Evolutionary conservation across 2,329 filamentous ascomycete genomes (phyloP), one percentile per base, ranked within the genome.

Genomic region (Rhinocladiella similis): DNA sequence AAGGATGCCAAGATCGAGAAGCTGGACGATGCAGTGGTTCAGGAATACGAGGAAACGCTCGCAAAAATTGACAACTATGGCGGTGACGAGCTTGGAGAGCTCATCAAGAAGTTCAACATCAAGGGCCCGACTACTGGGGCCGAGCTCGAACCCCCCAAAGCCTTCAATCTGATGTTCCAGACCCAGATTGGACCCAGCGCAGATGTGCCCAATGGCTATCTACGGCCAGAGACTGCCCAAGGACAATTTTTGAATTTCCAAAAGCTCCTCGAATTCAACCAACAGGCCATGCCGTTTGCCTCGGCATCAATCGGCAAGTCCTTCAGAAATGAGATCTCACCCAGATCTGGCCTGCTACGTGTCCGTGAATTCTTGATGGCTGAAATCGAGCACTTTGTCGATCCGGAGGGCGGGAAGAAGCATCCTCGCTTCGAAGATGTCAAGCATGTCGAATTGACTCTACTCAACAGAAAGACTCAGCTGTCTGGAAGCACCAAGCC

Each of bases 151-250:
- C 87, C 89, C 27, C 94, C 94, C 3, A 88, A 96, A 49, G 82
- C 91, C 41, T 97, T 97, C 84, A 99, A 99, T 78, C 86, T 99
- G 69, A 99, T 99, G 94, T 99, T 97, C 81, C 88, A 93, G 75
- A 97, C 93, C 41, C 82, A 89, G 35, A 97, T 99, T 70, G 94
- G 94, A 60, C 92, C 93, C 54, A 95, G 90, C 77, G 89, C 89
- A 74, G 92, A 95, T 70, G 80, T 89, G 61, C 84, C 89, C 47
- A 66, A 66, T 42, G 92, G 90, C 53, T 97, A 91, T 73, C 81
- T 97, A 56, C 85, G 92, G 53, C 94, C 94, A 42, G 94, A 99
- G 77, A 99, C 94, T 27, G 94, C 94, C 3, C 94, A 99, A 80
- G 94, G 94, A 63, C 94, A 99, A 77, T 99, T 99, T 77, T 79